Evolutionary conservation across 371 early-diverging fungal species (phyloP).

Genomic region (Funneliformis caledonium): DNA sequence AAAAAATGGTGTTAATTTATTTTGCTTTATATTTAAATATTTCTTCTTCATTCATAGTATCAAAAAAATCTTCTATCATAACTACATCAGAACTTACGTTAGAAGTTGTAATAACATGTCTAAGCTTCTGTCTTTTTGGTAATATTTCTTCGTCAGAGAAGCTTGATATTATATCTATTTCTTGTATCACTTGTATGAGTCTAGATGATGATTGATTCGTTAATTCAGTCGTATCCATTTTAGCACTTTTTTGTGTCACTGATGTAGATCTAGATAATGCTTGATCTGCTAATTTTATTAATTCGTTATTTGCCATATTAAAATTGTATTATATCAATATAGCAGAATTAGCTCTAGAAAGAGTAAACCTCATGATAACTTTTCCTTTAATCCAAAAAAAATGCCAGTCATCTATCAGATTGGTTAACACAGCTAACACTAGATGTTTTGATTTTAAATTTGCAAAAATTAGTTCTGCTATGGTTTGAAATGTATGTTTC

Average conservation of each 20-base stretch:
- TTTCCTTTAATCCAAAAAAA: conserved; percentile 6
- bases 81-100: not conserved
- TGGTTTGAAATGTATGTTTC: not conserved
- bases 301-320: not conserved
- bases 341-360: not conserved
- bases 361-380: not conserved
- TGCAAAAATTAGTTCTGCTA: not conserved
- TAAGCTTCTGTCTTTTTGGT: not conserved
- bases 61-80: conserved; percentile 11
- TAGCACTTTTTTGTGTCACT: not conserved
- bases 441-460: not conserved
- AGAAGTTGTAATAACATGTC: not conserved
- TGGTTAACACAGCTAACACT: not conserved
- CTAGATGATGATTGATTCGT: too few relatives aligned
- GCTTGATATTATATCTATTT: not conserved
- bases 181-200: too few relatives aligned
- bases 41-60: conserved; percentile 18
- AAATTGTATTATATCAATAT: not conserved
- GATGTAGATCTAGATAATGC: too few relatives aligned
- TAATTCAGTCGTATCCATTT: too few relatives aligned
- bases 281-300: not conserved
- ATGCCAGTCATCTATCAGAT: not conserved
- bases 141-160: not conserved
- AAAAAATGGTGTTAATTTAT: not conserved
- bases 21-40: conserved; percentile 5